A percentile compares a stretch with the other conserved stretches of the same genome.
Evolutionary conservation across 805 yeast genomes (phyloP).

Genomic region (Schizosaccharomyces cryophilus): DNA sequence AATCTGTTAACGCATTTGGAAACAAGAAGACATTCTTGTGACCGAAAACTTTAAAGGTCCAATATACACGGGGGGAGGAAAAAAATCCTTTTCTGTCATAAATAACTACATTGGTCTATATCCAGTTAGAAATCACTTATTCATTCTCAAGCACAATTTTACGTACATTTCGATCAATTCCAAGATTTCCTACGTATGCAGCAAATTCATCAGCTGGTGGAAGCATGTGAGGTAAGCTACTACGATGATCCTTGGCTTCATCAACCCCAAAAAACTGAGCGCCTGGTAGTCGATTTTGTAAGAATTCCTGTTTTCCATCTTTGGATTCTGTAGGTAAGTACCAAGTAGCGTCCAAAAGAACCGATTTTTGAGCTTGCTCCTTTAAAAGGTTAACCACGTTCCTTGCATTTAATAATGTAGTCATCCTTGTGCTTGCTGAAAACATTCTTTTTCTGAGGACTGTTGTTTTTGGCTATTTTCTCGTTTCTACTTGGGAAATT

Average conservation of each 20-base stretch:
- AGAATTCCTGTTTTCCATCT: constrained; percentile 34
- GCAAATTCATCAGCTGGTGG: constrained; percentile 39
- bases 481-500: too few relatives aligned
- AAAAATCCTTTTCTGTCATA: constrained; percentile 73
- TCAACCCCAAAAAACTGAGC: constrained; percentile 65
- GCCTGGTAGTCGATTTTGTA: constrained; percentile 32
- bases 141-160: not conserved
- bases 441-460: not conserved
- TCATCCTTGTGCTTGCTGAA: not conserved
- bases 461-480: not conserved
- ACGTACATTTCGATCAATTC: constrained; percentile 18
- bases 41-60: constrained; percentile 53
- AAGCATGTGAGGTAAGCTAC: constrained; percentile 75
- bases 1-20: not conserved
- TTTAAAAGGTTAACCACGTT: not conserved
- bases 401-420: not conserved
- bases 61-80: constrained; percentile 74
- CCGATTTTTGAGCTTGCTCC: not conserved
- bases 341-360: constrained; percentile 81
- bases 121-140: not conserved
- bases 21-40: not conserved
- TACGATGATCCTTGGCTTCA: constrained; percentile 29
- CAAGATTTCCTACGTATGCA: constrained; percentile 23
- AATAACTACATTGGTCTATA: constrained; percentile 32
- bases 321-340: constrained; percentile 55